Evolutionary conservation across 768 basidiomycete species (phyloP).

Genomic region (Lyophyllum atratum): DNA sequence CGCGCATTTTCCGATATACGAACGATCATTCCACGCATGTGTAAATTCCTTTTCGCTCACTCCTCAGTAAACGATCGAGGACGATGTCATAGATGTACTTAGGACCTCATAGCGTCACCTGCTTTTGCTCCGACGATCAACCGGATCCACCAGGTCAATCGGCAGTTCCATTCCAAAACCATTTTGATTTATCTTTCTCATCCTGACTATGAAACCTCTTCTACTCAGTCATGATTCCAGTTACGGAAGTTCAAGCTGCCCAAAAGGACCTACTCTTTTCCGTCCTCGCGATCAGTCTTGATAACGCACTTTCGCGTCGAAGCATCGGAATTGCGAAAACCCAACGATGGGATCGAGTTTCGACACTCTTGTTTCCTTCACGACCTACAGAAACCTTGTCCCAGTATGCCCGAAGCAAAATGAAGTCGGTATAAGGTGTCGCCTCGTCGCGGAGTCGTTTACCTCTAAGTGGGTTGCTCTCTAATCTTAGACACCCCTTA

Average conservation of each 20-base stretch:
- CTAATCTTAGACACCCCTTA: neutral
- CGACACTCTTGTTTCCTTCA: neutral
- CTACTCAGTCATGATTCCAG: neutral
- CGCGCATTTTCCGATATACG: slow-evolving; percentile 15
- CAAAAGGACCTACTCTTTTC: neutral
- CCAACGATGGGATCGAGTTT: neutral
- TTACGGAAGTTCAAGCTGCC: neutral
- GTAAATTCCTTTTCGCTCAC: neutral
- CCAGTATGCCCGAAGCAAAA: neutral
- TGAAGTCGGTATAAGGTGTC: neutral
- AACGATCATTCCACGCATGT: slow-evolving; percentile 1
- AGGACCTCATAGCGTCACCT: neutral
- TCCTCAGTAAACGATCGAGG: neutral
- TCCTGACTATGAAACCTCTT: neutral
- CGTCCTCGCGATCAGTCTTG: neutral
- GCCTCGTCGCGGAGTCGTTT: slow-evolving; percentile 1
- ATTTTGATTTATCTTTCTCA: neutral
- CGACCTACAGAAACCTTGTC: neutral
- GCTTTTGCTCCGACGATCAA: neutral
- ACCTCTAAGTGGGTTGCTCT: neutral
- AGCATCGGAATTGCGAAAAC: neutral
- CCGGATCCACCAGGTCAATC: neutral
- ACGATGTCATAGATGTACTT: neutral
- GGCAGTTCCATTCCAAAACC: neutral
- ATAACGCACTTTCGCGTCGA: neutral